Percentiles rank a stretch among this genome's conserved stretches.
These are phyloP conservation scores for Salvia sclarea DNA, from an alignment of 305 asterid genomes.

Conservation along the genomic window DNA sequence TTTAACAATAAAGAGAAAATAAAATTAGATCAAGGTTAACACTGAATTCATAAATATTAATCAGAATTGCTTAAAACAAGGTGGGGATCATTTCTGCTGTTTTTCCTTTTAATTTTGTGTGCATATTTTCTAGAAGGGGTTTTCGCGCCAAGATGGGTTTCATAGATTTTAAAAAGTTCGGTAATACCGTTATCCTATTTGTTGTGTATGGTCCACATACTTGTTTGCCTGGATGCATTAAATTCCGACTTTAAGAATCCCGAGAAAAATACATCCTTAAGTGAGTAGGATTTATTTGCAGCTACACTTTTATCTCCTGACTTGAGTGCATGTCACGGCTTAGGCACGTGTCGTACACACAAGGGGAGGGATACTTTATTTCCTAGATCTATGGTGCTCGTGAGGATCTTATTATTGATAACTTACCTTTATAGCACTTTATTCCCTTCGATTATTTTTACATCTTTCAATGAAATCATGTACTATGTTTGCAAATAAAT, in stretches of 20 bases:
- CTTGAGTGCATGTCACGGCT: neutral
- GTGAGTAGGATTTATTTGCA: slow-evolving; percentile 18
- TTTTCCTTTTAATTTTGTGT: neutral
- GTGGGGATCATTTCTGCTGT: slow-evolving; percentile 14
- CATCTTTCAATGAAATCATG: slow-evolving; percentile 13
- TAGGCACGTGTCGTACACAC: neutral
- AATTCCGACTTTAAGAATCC: neutral
- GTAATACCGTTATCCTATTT: slow-evolving; percentile 30
- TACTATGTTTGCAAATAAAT: neutral
- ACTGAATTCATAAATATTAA: neutral
- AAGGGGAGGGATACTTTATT: neutral
- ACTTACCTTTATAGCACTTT: neutral
- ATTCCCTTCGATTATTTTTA: neutral
- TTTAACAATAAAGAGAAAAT: neutral
- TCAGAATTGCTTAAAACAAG: slow-evolving; percentile 7
- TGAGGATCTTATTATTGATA: slow-evolving; percentile 12
- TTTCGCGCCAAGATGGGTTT: slow-evolving; percentile 12
- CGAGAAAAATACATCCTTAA: slow-evolving; percentile 3
- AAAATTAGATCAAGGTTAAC: neutral
- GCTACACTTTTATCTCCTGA: slow-evolving; percentile 5
- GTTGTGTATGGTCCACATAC: neutral
- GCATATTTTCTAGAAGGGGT: neutral
- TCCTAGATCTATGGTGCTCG: neutral
- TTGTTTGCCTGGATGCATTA: neutral
- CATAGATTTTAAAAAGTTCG: slow-evolving; percentile 3